Evolutionary conservation across 345 rosid genomes (phyloP), one percentile per base, ranked within the genome.

Genomic region (Eutrema yunnanense): DNA sequence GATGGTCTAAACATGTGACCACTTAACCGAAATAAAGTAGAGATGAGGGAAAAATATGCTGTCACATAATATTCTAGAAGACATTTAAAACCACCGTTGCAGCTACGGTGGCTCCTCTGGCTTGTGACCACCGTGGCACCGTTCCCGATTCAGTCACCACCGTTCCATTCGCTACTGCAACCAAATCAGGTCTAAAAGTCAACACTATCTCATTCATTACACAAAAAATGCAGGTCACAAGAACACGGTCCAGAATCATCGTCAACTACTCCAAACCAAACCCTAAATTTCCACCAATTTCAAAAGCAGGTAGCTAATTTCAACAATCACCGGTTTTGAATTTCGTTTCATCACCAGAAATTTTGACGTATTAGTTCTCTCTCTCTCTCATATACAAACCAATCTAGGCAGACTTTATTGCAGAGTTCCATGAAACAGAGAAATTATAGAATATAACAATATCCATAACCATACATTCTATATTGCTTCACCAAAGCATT

Each of bases 121-220:
- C 68, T 10, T 40, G 6, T 51, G 73, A 74, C 78, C 73, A 74
- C 56, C 62, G 40, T 67, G 32, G 60, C 1, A 63, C 73, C 11
- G 8, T 60, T 2, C 73, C 78, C 40, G 40, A 26, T 41, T 42
- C 68, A 42, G 68, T 9, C 49, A 22, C 32, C 48, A 9, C 14
- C 41, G n/a, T 54, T 33, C 52, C 52, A 10, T 43, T 67, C 0
- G 32, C 19, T 50, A 1, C 78, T 74, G 62, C 49, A 10, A 67
- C 34, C 62, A 67, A 48, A 74, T 33, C 44, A 0, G 12, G 67
- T 50, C 46, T 16, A 38, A 12, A 67, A 42, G 62, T 67, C 68
- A 74, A 74, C 49, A 60, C 27, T 32, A 8, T 10, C 16, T 41
- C 10, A 65, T 60, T 54, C 64, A 54, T 11, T 38, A 65, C 43